phyloP scores from a whole-genome alignment of 2,329 filamentous ascomycete species.

The Xylaria multiplex region DNA sequence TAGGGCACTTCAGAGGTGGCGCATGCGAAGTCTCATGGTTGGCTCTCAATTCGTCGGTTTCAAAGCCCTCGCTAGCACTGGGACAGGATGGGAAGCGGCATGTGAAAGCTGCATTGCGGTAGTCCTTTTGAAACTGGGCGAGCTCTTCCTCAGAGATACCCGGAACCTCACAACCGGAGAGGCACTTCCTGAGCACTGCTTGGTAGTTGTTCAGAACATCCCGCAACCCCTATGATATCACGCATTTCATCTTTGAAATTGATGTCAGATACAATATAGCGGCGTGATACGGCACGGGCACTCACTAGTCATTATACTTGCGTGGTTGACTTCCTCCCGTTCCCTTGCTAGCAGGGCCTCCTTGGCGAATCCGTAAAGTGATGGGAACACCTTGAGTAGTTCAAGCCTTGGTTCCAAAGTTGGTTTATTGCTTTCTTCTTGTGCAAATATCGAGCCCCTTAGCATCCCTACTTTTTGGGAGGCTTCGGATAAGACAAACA shows the following conservation, averaged over 20 bases:
- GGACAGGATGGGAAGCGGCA: constrained; percentile 14
- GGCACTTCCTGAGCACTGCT: constrained; percentile 6
- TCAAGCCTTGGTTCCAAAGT: constrained; percentile 17
- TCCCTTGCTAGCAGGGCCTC: constrained; percentile 6
- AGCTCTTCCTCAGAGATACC: constrained; percentile 19
- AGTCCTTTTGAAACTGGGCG: constrained; percentile 7
- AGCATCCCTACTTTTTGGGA: constrained; percentile 11
- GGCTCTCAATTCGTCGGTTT: constrained; percentile 1
- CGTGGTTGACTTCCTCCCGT: neutral
- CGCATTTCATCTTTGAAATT: neutral
- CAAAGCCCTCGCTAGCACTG: constrained; percentile 12
- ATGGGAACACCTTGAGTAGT: constrained; percentile 4
- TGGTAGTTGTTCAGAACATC: constrained; percentile 19
- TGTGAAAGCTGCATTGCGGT: constrained; percentile 1
- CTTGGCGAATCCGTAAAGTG: neutral
- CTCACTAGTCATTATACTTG: neutral
- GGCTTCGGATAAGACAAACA: neutral
- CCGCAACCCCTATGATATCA: neutral
- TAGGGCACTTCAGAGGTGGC: constrained; percentile 3
- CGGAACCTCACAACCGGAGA: constrained; percentile 9
- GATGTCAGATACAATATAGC: neutral
- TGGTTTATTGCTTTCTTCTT: neutral
- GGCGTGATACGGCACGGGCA: neutral
- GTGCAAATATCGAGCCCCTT: neutral
- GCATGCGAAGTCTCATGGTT: constrained; percentile 15